These are phyloP conservation scores for Ophiostoma pallidulum DNA, from an alignment of 2,329 filamentous ascomycete genomes.

Conservation along the genomic window DNA sequence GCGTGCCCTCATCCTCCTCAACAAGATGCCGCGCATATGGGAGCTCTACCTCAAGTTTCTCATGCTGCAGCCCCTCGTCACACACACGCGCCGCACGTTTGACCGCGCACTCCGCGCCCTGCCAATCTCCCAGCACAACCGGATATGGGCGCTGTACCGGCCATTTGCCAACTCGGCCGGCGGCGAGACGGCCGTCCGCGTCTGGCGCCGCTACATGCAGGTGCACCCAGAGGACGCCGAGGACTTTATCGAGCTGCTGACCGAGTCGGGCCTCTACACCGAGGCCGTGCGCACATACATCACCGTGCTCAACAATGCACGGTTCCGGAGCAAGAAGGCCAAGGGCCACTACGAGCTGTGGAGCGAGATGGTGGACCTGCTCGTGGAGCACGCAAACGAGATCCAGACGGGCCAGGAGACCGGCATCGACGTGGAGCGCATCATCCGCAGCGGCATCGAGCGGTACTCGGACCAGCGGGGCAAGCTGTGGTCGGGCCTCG, in stretches of 20 bases:
- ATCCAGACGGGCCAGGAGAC: conserved; percentile 72
- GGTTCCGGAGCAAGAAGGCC: conserved; percentile 83
- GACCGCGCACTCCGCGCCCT: conserved; percentile 85
- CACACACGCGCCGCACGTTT: conserved; percentile 76
- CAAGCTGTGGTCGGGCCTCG: conserved; percentile 88
- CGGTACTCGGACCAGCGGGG: conserved; percentile 90
- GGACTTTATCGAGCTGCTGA: conserved; percentile 84
- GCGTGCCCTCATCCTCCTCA: conserved; percentile 80
- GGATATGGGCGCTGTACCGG: conserved; percentile 87
- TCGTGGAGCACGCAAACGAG: conserved; percentile 83
- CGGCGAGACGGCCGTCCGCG: conserved; percentile 80
- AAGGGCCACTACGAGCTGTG: conserved; percentile 95
- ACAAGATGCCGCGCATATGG: conserved; percentile 99
- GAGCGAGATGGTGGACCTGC: conserved; percentile 92
- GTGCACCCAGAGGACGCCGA: conserved; percentile 92
- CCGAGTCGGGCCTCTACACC: conserved; percentile 73
- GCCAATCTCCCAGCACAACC: conserved; percentile 88
- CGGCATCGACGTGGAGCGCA: conserved; percentile 82
- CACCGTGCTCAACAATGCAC: conserved; percentile 78
- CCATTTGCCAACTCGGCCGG: conserved; percentile 86
- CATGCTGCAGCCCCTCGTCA: conserved; percentile 84
- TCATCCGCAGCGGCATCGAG: conserved; percentile 83
- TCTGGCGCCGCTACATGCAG: conserved; percentile 95
- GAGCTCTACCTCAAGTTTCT: conserved; percentile 93
- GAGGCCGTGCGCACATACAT: conserved; percentile 90